A percentile compares a stretch with the other conserved stretches of the same genome.
phyloP scores from a whole-genome alignment of 1,284 basidiomycete genomes.

The Ceratobasidium sp. region DNA sequence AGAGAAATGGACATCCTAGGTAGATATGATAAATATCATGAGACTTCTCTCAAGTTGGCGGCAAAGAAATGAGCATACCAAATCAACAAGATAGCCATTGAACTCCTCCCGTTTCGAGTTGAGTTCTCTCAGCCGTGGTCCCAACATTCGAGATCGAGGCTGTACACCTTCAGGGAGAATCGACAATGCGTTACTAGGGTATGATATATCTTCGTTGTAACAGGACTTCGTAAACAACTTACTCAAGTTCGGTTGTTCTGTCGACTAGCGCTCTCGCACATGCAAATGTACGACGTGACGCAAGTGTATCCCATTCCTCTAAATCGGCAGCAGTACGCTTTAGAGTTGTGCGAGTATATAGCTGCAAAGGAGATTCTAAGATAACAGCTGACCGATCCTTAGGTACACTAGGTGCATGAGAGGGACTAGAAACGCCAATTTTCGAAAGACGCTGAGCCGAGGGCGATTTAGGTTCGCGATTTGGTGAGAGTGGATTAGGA shows the following conservation, averaged over 20 bases:
- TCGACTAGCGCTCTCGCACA: conserved; percentile 31
- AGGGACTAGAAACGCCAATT: conserved; percentile 9
- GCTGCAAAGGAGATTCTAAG: conserved; percentile 15
- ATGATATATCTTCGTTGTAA: neutral
- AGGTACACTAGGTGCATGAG: neutral
- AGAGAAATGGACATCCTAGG: conserved; percentile 19
- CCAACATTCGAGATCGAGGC: conserved; percentile 22
- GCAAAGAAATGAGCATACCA: neutral
- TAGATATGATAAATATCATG: neutral
- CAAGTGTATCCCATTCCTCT: conserved; percentile 17
- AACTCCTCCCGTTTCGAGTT: conserved; percentile 22
- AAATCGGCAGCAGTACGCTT: conserved; percentile 27
- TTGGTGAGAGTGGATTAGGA: conserved; percentile 1
- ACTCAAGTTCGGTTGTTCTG: conserved; percentile 39
- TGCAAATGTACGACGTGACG: conserved; percentile 2
- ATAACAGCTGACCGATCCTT: neutral
- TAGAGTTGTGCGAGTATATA: conserved; percentile 5
- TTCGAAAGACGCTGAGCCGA: conserved; percentile 3
- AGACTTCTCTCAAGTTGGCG: neutral
- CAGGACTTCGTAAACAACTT: neutral
- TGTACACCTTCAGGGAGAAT: conserved; percentile 20
- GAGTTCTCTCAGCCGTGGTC: conserved; percentile 27
- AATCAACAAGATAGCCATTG: neutral
- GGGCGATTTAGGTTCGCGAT: conserved; percentile 13
- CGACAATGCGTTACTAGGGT: conserved; percentile 13